phyloP scores from a whole-genome alignment of 257 asterid species.

The Lavandula angustifolia region DNA sequence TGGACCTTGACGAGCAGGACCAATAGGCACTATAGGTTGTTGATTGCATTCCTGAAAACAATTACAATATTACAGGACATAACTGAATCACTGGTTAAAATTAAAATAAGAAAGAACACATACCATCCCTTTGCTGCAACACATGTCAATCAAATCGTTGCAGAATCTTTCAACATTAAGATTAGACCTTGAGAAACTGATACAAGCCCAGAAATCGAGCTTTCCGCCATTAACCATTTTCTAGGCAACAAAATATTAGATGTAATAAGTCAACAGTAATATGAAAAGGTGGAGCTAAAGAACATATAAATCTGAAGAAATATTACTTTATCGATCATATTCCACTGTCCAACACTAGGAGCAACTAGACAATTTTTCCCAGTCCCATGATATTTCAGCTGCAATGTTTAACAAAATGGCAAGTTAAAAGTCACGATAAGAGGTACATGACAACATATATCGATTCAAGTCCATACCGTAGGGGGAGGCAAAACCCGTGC shows the following conservation, averaged over 20 bases:
- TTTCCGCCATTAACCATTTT: conserved; percentile 69
- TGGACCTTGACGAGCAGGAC: conserved; percentile 22
- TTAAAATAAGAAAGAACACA: conserved; percentile 8
- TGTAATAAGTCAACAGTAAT: neutral
- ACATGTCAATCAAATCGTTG: conserved; percentile 50
- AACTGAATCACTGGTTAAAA: neutral
- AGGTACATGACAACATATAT: neutral
- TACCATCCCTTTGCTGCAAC: conserved; percentile 80
- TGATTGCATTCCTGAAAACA: conserved; percentile 44
- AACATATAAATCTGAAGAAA: neutral
- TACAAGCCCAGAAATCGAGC: conserved; percentile 65
- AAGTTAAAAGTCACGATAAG: neutral
- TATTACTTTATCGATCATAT: conserved; percentile 72
- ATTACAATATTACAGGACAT: neutral
- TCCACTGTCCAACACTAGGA: conserved; percentile 84
- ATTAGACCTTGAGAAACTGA: conserved; percentile 49
- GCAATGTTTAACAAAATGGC: conserved; percentile 18
- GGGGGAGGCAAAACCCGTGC: conserved; percentile 88
- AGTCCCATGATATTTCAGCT: conserved; percentile 65
- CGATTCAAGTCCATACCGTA: conserved; percentile 35
- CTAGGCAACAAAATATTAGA: conserved; percentile 33
- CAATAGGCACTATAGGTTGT: conserved; percentile 41
- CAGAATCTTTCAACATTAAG: conserved; percentile 38
- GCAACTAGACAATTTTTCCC: conserved; percentile 44
- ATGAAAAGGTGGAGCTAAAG: neutral